Evolutionary conservation across 2,329 filamentous ascomycete genomes (phyloP), one percentile per base, ranked within the genome.

Genomic region (Elsinoe necatrix): DNA sequence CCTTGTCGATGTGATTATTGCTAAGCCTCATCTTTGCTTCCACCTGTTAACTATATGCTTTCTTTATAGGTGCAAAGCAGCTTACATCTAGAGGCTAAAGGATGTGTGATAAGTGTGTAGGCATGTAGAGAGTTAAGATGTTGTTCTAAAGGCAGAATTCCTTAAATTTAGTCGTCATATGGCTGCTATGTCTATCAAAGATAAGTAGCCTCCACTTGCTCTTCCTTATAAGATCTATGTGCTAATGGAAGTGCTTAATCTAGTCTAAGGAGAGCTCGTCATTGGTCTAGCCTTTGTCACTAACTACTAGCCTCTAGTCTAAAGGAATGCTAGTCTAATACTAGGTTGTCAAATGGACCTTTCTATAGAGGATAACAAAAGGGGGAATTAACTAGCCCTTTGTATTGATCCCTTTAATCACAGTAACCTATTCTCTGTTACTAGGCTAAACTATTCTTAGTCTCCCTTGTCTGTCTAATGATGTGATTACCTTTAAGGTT

Each of bases 21-120:
- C 62, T 34, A 50, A 58, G 47, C 55, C 63, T 60, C 11, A 68
- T 67, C 45, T 69, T 64, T 14, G 45, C 54, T 57, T 65, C 58
- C 47, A 73, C 63, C 55, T 66, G 21, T 29, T 61, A 41, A 37
- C 66, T 42, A 58, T 73, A 72, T 56, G 58, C 59, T 12, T 54
- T 48, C 61, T 73, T 73, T n/a, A 73, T 62, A 18, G 65, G 62
- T 52, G 63, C 58, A 63, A 74, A 75, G 61, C 63, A 69, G 21
- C 63, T 64, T 41, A 73, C 61, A 67, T 74, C 65, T 52, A 75
- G 68, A 50, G 68, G 71, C 62, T 75, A 65, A 18, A 71, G 66
- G 14, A 71, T 54, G 63, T 74, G 62, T 56, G 67, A 74, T 27
- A 62, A 69, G 55, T 61, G 43, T 11, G 57, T 42, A 59, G 61